Base-by-base conservation (phyloP, 2,329 filamentous ascomycete genomes). In the Dactylellina leptospora region DNA sequence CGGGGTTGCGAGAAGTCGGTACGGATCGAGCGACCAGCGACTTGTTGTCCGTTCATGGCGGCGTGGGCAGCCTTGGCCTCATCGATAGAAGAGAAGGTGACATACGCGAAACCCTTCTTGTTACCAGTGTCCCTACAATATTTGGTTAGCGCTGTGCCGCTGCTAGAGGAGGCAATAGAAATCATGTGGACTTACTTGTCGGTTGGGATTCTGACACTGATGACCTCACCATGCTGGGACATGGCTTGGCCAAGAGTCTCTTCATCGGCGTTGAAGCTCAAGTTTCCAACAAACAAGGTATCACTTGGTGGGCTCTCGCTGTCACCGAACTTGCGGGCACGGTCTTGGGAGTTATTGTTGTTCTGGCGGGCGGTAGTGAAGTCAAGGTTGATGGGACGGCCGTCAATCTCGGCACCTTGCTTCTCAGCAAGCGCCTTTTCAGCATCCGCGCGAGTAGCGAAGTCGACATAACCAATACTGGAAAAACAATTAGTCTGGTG, bases 31-130 rank as follows among this genome's bases (percentile, higher is more conserved):
- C 93, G 91, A 63, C 90, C 87, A 75, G 83, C 85, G 77, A 95
- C 85, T 70, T 91, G 87, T 62, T 84, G 83, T 75, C 91, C 91
- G 76, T 90, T 88, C 79, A 91, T 85, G 64, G 84, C 82, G 77
- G 89, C 84, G 76, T 91, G 87, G 22, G 88, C 93, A 77, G 83
- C 82, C 82, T 89, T 90, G 77, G 93, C 91, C 77, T 96, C 92
- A 25, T 96, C 92, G 74, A 95, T 80, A 16, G 89, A 90, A 76
- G 83, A 82, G 84, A 93, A 96, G 78, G 89, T 88, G 74, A 96
- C 89, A 80, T 97, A 97, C 61, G 91, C 93, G 81, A 96, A 96
- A 66, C 93, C 93, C 88, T 96, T 96, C 79, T 89, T 88, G 77
- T 88, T 86, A 75, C 92, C 92, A 74, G 87, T 87, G 73, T 96